Evolutionary conservation across 768 basidiomycete genomes (phyloP), one percentile per base, ranked within the genome.

Genomic region (Lentinula guzmanii): DNA sequence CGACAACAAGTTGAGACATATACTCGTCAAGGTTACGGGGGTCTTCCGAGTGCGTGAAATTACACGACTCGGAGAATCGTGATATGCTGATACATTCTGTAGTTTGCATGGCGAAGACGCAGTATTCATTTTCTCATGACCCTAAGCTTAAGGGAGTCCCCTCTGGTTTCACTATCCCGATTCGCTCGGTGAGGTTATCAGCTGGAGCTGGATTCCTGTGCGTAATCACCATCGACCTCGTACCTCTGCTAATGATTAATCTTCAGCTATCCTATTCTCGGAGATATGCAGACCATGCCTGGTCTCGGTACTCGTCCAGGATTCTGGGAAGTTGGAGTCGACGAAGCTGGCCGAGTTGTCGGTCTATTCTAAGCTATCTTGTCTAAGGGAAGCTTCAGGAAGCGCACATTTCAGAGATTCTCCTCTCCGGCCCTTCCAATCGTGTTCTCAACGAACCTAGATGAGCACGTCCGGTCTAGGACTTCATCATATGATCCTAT

Each of bases 41-140:
- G 82, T 65, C 80, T 94, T 37, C 89, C 92, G 1, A 92, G 91
- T 93, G 71, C 67, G 90, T 75, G 33, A 51, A 69, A 21, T 50
- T 45, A 10, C 46, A 10, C 0, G 15, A 2, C 39, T 21, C 2
- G 21, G 37, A 7, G 2, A 59, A 35, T 37, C 42, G 41, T 11
- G 21, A 51, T 52, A 50, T 41, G 31, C 8, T n/a, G 35, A 33
- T 35, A 45, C 21, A 58, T 68, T 2, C 64, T 52, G 57, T 65
- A 89, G 94, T 96, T 71, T 96, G 93, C 76, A 93, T 95, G 92
- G 94, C 93, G 53, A 96, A 97, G 82, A 98, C 96, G 5, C 96
- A 97, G 64, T 93, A 98, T 67, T 97, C 95, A 18, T 95, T 99
- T 78, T 96, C 94, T 28, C 94, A 96, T 70, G 90, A 99, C 69